Evolutionary conservation across 2,329 filamentous ascomycete species (phyloP), one percentile per base, ranked within the genome.

Genomic region (Penicillium sp.): DNA sequence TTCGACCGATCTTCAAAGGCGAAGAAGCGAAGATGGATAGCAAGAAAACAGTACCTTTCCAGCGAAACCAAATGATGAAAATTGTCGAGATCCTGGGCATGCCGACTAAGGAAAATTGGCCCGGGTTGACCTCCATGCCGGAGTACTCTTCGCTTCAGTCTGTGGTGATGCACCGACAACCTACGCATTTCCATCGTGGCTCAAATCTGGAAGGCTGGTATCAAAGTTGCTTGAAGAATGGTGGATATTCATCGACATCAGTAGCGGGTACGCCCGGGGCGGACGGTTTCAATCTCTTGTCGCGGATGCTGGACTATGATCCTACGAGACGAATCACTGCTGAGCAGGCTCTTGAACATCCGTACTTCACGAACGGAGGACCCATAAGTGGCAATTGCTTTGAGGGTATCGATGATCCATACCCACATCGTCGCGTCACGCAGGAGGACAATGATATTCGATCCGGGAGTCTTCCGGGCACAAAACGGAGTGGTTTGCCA

Each of bases 21-120:
- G 94, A 99, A 69, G 94, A 99, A 74, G 94, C 94, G 14, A 99
- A 99, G 76, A 97, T 97, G 89, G 94, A 99, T 73, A 90, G 85
- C 65, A 99, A 99, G 75, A 97, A 97, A 77, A 94, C 90, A 0
- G 92, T 97, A 0, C 94, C 94, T 0, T 99, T 99, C 65, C 94
- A 99, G 74, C 85, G 92, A 13, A 97, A 97, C 67, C 94, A 99
- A 76, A 97, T 99, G 93, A 91, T 94, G 69, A 97, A 96, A 75
- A 99, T 99, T 64, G 90, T 96, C 36, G 94, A 99, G 69, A 92
- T 99, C 58, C 88, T 99, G 79, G 94, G 94, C 29, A 78, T 96
- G 61, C 94, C 94, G 0, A 90, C 84, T 6, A 93, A 93, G 66
- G 90, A 96, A 46, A 84, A 86, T 24, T 99, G 94, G 94, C 90